These are phyloP conservation scores for Populus hybrid DNA, from an alignment of 441 rosid genomes.

Conservation along the genomic window DNA sequence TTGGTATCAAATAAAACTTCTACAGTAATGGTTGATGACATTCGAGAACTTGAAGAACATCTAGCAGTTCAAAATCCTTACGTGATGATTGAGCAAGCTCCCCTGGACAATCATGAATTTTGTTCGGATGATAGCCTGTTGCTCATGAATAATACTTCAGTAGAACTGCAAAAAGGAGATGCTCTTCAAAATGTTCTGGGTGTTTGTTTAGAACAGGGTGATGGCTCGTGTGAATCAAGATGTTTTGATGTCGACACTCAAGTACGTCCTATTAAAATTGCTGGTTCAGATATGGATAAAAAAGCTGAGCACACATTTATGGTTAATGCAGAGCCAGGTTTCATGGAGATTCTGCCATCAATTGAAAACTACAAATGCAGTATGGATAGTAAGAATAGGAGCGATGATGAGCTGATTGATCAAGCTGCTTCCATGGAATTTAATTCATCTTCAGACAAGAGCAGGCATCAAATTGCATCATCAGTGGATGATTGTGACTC, in stretches of 20 bases:
- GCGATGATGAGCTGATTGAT: constrained; percentile 20
- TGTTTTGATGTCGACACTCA: constrained; percentile 17
- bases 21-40: constrained; percentile 24
- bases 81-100: constrained; percentile 27
- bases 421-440: constrained; percentile 29
- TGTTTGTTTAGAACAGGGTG: constrained; percentile 8
- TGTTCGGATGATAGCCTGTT: constrained; percentile 20
- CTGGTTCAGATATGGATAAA: constrained; percentile 17
- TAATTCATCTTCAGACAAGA: constrained; percentile 20
- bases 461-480: constrained; percentile 25
- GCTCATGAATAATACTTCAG: constrained; percentile 22
- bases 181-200: constrained; percentile 13
- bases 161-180: constrained; percentile 24
- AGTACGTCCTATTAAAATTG: constrained; percentile 19
- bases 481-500: constrained; percentile 20
- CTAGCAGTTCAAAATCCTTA: constrained; percentile 30
- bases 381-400: constrained; percentile 13
- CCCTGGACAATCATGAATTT: constrained; percentile 18
- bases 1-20: constrained; percentile 15
- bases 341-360: constrained; percentile 15
- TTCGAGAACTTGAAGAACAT: constrained; percentile 31
- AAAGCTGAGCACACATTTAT: constrained; percentile 14
- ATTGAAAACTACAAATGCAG: constrained; percentile 23
- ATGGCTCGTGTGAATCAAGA: constrained; percentile 21
- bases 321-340: constrained; percentile 17